phyloP scores from a whole-genome alignment of 2,329 filamentous ascomycete genomes.

The Incumbomyces delicatus region DNA sequence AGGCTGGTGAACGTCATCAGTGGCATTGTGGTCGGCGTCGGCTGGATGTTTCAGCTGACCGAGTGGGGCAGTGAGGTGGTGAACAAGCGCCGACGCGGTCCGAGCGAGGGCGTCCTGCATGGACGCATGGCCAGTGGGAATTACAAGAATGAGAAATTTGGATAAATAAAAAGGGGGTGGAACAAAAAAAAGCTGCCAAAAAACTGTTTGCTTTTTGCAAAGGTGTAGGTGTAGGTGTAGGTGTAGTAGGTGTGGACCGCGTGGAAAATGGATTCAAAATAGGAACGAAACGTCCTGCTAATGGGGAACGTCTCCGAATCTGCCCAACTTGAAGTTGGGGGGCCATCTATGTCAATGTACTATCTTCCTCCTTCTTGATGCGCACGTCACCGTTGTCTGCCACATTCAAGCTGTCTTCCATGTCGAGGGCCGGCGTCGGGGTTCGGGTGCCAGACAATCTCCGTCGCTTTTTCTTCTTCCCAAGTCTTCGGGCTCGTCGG shows the following conservation, averaged over 20 bases:
- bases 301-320: too few relatives aligned
- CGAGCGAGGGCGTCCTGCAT: slow-evolving; percentile 39
- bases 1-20: slow-evolving; percentile 83
- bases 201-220: not conserved
- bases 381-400: not conserved
- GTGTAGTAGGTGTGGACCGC: too few relatives aligned
- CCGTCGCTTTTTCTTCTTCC: slow-evolving; percentile 4
- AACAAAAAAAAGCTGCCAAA: not conserved
- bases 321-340: too few relatives aligned
- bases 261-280: too few relatives aligned
- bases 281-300: too few relatives aligned
- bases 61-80: slow-evolving; percentile 57
- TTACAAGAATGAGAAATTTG: slow-evolving; percentile 15
- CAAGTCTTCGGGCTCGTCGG: slow-evolving; percentile 1
- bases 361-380: not conserved
- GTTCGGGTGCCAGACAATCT: not conserved
- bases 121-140: slow-evolving; percentile 29
- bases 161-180: not conserved
- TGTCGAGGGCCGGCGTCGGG: not conserved
- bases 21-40: slow-evolving; percentile 83
- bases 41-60: slow-evolving; percentile 80
- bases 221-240: too few relatives aligned
- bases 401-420: too few relatives aligned
- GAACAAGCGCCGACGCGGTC: slow-evolving; percentile 27
- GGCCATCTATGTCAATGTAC: too few relatives aligned